Evolutionary conservation across 345 rosid genomes (phyloP), one percentile per base, ranked within the genome.

Genomic region (Gossypium mustelinum): DNA sequence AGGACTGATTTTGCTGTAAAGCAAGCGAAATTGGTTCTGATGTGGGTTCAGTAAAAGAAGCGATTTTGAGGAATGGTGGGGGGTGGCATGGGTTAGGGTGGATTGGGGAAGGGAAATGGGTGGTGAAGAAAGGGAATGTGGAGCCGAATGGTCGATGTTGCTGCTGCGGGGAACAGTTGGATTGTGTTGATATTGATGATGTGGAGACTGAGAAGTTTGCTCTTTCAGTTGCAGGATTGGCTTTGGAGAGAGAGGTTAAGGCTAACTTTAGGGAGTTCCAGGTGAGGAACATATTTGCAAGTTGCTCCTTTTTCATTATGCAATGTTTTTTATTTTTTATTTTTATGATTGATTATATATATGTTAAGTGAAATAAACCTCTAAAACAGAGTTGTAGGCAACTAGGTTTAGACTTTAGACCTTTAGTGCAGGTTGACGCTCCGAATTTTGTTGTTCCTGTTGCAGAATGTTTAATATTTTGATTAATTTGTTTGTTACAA

Each of bases 31-130:
- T 82, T 44, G 17, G 79, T 18, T 70, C 7, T 11, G 25, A 84
- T 22, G 76, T 16, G 52, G 78, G 65, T 63, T 60, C 79, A 58
- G 81, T 84, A 81, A 83, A 82, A 79, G 87, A 78, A 12, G 81
- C 83, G 13, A 68, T 82, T 82, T 54, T 72, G 68, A 90, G 79
- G 81, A 94, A 92, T 73, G 97, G 97, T 11, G 97, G 94, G 1
- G 97, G 98, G 73, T 94, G 95, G 97, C 97, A 94, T 75, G 97
- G 98, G 64, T 71, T 87, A 55, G 98, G 98, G 17, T 94, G 97
- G 97, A 79, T 88, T 78, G 97, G 97, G 73, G 75, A 85, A 58
- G 97, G 95, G 34, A 88, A 79, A 68, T 94, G 93, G 94, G 76
- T 68, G 44, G 87, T 88, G 80, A 79, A 71, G 78, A 89, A 84